Evolutionary conservation across 2,329 filamentous ascomycete species (phyloP).

Genomic region (Emergomyces pasteurianus): DNA sequence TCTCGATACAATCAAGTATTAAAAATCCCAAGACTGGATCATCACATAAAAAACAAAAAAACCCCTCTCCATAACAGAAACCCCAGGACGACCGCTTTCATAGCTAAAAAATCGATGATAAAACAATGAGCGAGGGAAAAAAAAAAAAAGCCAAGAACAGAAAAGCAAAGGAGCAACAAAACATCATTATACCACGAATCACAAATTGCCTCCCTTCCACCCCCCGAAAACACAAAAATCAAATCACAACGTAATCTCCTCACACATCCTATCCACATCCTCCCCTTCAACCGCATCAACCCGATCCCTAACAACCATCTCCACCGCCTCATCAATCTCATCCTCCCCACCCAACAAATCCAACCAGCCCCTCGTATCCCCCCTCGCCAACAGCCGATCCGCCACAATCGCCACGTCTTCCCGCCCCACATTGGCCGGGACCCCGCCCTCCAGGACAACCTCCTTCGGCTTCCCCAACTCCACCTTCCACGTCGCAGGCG

Average conservation of each 20-base stretch:
- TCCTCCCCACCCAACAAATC: conserved; percentile 43
- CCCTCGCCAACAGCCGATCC: conserved; percentile 36
- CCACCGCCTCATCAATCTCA: conserved; percentile 34
- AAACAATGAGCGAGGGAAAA: too few relatives aligned
- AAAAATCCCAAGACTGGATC: too few relatives aligned
- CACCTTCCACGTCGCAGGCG: conserved; percentile 36
- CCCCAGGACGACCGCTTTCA: too few relatives aligned
- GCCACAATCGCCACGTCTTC: conserved; percentile 42
- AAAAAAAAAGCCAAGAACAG: too few relatives aligned
- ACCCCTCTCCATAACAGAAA: too few relatives aligned
- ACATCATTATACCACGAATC: neutral
- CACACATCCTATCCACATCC: conserved; percentile 36
- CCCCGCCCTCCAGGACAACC: conserved; percentile 18
- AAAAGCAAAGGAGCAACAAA: neutral
- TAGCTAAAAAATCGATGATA: too few relatives aligned
- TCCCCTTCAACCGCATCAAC: conserved; percentile 40
- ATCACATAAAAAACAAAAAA: too few relatives aligned
- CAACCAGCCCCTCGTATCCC: conserved; percentile 40
- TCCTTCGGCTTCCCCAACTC: conserved; percentile 34
- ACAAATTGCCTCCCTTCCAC: neutral
- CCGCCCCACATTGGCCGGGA: conserved; percentile 34
- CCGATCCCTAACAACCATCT: conserved; percentile 32
- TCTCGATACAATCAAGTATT: too few relatives aligned
- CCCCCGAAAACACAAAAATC: neutral
- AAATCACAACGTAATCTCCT: conserved; percentile 15